A percentile compares a stretch with the other conserved stretches of the same genome.
Evolutionary conservation across 2,329 filamentous ascomycete genomes (phyloP).

Genomic region (Talaromyces sp.): DNA sequence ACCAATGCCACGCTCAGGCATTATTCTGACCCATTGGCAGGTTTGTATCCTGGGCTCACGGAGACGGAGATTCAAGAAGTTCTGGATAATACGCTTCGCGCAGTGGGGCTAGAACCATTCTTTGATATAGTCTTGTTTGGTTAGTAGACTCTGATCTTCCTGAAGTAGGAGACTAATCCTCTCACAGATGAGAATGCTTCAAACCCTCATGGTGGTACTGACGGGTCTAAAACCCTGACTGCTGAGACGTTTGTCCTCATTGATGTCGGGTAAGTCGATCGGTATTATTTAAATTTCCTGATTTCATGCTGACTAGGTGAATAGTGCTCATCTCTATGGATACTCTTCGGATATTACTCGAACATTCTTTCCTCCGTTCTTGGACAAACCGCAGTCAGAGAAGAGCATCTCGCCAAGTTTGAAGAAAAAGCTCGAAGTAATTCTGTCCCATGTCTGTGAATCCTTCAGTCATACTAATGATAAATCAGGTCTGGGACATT

Average conservation of each 20-base stretch:
- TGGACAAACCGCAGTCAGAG: constrained; percentile 25
- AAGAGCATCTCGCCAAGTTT: constrained; percentile 21
- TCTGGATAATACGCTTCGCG: constrained; percentile 54
- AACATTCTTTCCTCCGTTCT: constrained; percentile 53
- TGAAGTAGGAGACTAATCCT: neutral
- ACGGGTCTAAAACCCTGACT: constrained; percentile 49
- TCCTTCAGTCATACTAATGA: neutral
- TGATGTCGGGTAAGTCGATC: constrained; percentile 49
- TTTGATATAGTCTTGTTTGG: constrained; percentile 64
- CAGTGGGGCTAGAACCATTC: constrained; percentile 55
- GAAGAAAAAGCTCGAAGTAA: constrained; percentile 47
- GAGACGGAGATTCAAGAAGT: constrained; percentile 57
- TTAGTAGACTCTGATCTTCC: constrained; percentile 2
- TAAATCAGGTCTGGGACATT: constrained; percentile 52
- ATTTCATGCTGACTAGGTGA: neutral
- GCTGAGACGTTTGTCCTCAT: constrained; percentile 59
- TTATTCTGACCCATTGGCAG: constrained; percentile 26
- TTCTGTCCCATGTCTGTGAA: neutral
- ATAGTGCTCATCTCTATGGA: constrained; percentile 56
- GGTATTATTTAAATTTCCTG: no score
- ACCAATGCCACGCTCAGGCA: neutral
- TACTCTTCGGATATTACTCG: constrained; percentile 64
- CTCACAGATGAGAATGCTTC: constrained; percentile 36
- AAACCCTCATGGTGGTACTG: constrained; percentile 40
- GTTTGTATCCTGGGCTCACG: constrained; percentile 55